Conservation (phyloP, 257 asterid genomes). For the Schizonepeta tenuifolia region DNA sequence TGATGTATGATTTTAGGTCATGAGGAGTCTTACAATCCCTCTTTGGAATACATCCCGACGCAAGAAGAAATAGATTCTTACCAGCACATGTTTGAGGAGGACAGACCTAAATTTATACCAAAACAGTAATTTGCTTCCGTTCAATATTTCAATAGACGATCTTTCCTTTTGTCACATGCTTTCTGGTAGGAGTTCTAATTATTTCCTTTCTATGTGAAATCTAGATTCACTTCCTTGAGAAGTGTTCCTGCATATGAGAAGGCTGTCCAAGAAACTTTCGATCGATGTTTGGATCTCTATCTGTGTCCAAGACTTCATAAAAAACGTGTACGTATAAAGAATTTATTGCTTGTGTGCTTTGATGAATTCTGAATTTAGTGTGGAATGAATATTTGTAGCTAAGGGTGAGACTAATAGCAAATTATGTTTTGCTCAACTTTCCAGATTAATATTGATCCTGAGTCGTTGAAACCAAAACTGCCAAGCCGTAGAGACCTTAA, state of each 20-base stretch:
- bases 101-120: slow-evolving; percentile 89
- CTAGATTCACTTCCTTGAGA: slow-evolving; percentile 76
- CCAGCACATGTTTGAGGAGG: slow-evolving; percentile 96
- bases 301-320: slow-evolving; percentile 85
- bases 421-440: slow-evolving; percentile 29
- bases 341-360: slow-evolving; percentile 12
- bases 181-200: neutral
- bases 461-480: slow-evolving; percentile 91
- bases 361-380: slow-evolving; percentile 1
- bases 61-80: slow-evolving; percentile 86
- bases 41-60: slow-evolving; percentile 86
- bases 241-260: slow-evolving; percentile 89
- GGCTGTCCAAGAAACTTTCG: slow-evolving; percentile 80
- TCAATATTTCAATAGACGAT: slow-evolving; percentile 12
- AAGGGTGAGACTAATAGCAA: neutral
- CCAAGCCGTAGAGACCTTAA: slow-evolving; percentile 91
- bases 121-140: slow-evolving; percentile 53
- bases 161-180: slow-evolving; percentile 9
- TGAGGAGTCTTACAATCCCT: slow-evolving; percentile 92
- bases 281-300: slow-evolving; percentile 95
- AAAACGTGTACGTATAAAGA: slow-evolving; percentile 71
- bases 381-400: slow-evolving; percentile 18
- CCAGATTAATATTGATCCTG: slow-evolving; percentile 95
- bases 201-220: slow-evolving; percentile 26
- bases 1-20: slow-evolving; percentile 66